Evolutionary conservation across 106 monocot genomes (phyloP).

Genomic region (Posidonia australis): DNA sequence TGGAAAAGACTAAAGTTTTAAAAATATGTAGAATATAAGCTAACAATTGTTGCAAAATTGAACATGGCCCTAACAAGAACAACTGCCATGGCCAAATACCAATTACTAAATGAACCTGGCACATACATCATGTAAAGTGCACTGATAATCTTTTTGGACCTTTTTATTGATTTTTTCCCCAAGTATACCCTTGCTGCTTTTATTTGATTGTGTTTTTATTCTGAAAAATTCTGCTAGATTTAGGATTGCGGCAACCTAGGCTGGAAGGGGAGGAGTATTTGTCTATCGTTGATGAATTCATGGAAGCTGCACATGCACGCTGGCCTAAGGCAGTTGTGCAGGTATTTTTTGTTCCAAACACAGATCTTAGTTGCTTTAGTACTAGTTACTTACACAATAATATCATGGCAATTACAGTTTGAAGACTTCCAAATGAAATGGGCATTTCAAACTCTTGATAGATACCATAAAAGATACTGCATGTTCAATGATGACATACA

Average conservation of each 20-base stretch:
- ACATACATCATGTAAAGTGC: too few relatives aligned
- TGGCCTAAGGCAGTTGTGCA: slow-evolving; percentile 98
- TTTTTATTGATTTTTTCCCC: too few relatives aligned
- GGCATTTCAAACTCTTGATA: slow-evolving; percentile 96
- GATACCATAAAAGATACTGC: slow-evolving; percentile 86
- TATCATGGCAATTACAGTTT: slow-evolving; percentile 40
- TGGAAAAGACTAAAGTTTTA: too few relatives aligned
- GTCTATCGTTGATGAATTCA: slow-evolving; percentile 91
- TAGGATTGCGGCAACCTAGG: slow-evolving; percentile 89
- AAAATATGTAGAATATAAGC: too few relatives aligned
- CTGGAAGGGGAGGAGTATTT: slow-evolving; percentile 94
- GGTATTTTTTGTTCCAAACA: slow-evolving; percentile 28
- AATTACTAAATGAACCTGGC: too few relatives aligned
- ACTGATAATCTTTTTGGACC: too few relatives aligned
- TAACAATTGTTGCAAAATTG: too few relatives aligned
- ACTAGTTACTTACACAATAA: not conserved
- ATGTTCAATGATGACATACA: slow-evolving; percentile 99
- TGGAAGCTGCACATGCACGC: slow-evolving; percentile 91
- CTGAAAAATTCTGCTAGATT: slow-evolving; percentile 35
- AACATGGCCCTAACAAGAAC: too few relatives aligned
- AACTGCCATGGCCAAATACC: too few relatives aligned
- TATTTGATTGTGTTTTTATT: not conserved
- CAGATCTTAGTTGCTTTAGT: not conserved
- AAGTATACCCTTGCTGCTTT: too few relatives aligned
- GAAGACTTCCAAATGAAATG: slow-evolving; percentile 99